phyloP scores from a whole-genome alignment of 1,284 basidiomycete species.

The Pterulicium gracile region DNA sequence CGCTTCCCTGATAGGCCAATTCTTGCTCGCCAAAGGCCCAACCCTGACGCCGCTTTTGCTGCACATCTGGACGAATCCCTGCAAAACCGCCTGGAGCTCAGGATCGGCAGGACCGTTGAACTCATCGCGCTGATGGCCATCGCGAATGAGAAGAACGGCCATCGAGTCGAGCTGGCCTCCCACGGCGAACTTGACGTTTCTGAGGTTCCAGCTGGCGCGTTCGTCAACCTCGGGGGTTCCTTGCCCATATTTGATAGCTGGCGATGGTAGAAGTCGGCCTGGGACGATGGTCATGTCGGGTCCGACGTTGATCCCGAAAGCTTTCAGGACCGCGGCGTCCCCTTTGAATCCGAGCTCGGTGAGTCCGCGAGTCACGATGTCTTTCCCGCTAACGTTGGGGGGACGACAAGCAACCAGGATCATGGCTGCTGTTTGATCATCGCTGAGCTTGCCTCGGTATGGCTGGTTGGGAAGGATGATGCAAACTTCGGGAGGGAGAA shows the following conservation, averaged over 20 bases:
- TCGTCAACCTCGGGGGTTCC: slow-evolving; percentile 39
- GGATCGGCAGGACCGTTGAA: slow-evolving; percentile 36
- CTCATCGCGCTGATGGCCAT: slow-evolving; percentile 37
- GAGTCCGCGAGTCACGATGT: slow-evolving; percentile 48
- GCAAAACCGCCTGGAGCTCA: slow-evolving; percentile 29
- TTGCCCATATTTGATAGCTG: slow-evolving; percentile 40
- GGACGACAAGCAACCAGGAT: slow-evolving; percentile 50
- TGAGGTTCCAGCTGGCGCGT: slow-evolving; percentile 63
- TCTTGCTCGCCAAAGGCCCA: slow-evolving; percentile 10
- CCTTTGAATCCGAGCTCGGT: slow-evolving; percentile 37
- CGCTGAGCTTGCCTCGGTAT: slow-evolving; percentile 57
- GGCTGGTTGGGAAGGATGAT: slow-evolving; percentile 56
- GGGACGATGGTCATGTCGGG: slow-evolving; percentile 50
- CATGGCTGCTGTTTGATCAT: slow-evolving; percentile 51
- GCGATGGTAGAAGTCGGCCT: slow-evolving; percentile 48
- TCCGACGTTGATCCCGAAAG: slow-evolving; percentile 46
- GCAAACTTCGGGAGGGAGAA: slow-evolving; percentile 61
- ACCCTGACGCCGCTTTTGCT: slow-evolving; percentile 48
- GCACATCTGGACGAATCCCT: slow-evolving; percentile 48
- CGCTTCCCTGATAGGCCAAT: slow-evolving; percentile 25
- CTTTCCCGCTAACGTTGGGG: slow-evolving; percentile 43
- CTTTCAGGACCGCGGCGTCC: slow-evolving; percentile 19
- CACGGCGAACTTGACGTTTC: slow-evolving; percentile 45
- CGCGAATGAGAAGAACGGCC: slow-evolving; percentile 50
- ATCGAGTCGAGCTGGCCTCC: slow-evolving; percentile 35